Base-by-base conservation (phyloP, 441 rosid genomes). In the Populus hybrid region DNA sequence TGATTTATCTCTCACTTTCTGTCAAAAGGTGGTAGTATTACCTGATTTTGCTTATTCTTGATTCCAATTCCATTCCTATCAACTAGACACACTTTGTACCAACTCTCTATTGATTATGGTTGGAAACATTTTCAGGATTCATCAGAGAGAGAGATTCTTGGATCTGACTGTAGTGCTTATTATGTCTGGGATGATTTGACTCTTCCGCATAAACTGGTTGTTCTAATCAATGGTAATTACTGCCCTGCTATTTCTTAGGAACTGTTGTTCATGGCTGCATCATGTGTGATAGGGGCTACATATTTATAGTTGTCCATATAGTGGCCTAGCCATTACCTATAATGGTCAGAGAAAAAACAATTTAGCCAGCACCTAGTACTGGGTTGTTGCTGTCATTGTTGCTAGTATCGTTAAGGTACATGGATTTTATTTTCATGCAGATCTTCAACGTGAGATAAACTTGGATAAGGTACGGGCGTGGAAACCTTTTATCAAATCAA, bases 181-280 rank as follows among this genome's bases (percentile, higher is more conserved):
- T 96, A 94, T 86, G 97, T 88, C 79, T 96, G 99, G 98, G 98
- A 94, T 88, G 95, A 94, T 93, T 77, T 86, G 85, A 91, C 93
- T 73, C 97, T 90, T 88, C 98, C 99, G 16, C 98, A 82, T 84
- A 96, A 89, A 85, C 87, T 96, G 82, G 85, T 94, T 79, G 89
- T 96, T 78, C 77, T 92, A 67, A 84, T 96, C 78, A 89, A 80
- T 85, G 96, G 99, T 96, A 91, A 78, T 71, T 68, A 68, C 71
- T 46, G 18, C 57, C 18, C 57, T 46, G 57, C 57, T 46, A 46
- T 46, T 12, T 46, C 57, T 46, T 46, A 46, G 57, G 18, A 46
- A 46, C 57, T 46, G 16, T 46, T 46, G 57, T 46, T 46, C 57
- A 65, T 21, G 24, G 30, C 69, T 65, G 69, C 30, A 24, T 14